Conservation (phyloP, 1,139 yeast genomes). For the Taiozyma sp. region DNA sequence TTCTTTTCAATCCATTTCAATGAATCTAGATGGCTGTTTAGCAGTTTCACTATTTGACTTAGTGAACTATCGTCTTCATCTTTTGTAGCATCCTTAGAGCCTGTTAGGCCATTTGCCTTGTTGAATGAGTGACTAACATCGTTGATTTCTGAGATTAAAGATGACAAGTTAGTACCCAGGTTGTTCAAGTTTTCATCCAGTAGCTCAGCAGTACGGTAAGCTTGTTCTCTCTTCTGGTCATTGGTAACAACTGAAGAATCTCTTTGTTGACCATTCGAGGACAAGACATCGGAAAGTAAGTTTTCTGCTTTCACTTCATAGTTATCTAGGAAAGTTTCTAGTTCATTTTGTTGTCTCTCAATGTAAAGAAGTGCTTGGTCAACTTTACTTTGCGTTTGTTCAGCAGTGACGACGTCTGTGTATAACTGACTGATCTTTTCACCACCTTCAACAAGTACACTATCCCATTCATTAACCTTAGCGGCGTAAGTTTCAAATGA, state of each 20-base stretch:
- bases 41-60: slow-evolving; percentile 65
- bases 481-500: slow-evolving; percentile 76
- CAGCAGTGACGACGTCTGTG: slow-evolving; percentile 77
- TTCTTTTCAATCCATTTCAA: slow-evolving; percentile 80
- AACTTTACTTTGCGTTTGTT: slow-evolving; percentile 76
- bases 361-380: slow-evolving; percentile 86
- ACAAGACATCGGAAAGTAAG: slow-evolving; percentile 36
- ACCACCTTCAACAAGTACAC: slow-evolving; percentile 76
- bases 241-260: slow-evolving; percentile 25
- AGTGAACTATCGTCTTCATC: slow-evolving; percentile 40
- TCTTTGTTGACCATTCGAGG: slow-evolving; percentile 28
- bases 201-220: slow-evolving; percentile 83
- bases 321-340: slow-evolving; percentile 75
- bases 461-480: slow-evolving; percentile 82
- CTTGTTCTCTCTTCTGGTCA: slow-evolving; percentile 88
- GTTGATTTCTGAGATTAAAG: slow-evolving; percentile 82
- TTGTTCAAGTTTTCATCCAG: slow-evolving; percentile 78
- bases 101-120: slow-evolving; percentile 36
- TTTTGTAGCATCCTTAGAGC: slow-evolving; percentile 21
- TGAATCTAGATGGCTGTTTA: slow-evolving; percentile 87
- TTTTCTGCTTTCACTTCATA: slow-evolving; percentile 84
- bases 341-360: slow-evolving; percentile 88
- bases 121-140: slow-evolving; percentile 81
- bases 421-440: slow-evolving; percentile 78
- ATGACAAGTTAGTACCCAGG: slow-evolving; percentile 69